A percentile compares a stretch with the other conserved stretches of the same genome.
Evolutionary conservation across 176 grass and related monocot species (phyloP).

Genomic region (Triticum urartu): DNA sequence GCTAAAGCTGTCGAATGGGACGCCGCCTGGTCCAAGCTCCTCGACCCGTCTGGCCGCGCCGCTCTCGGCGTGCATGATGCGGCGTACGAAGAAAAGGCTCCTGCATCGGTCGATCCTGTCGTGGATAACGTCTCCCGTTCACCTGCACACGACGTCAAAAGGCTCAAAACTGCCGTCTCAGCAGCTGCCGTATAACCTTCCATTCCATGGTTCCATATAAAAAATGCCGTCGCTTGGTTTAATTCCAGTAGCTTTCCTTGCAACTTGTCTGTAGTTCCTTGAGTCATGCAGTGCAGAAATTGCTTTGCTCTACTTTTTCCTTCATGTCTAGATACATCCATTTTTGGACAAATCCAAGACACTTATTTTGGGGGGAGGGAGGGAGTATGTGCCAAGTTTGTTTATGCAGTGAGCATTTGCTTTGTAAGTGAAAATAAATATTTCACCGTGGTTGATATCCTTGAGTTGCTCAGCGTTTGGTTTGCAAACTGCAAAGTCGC

Average conservation of each 20-base stretch:
- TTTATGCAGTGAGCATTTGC: conserved; percentile 1
- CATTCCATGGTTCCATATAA: background rate
- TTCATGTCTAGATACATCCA: conserved; percentile 3
- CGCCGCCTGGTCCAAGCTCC: conserved; percentile 79
- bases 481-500: background rate
- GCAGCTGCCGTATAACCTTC: conserved; percentile 46
- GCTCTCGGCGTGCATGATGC: conserved; percentile 82
- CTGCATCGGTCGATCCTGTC: conserved; percentile 17
- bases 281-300: background rate
- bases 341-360: too few relatives aligned
- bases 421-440: too few relatives aligned
- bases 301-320: background rate
- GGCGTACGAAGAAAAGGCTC: conserved; percentile 57
- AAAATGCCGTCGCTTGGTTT: background rate
- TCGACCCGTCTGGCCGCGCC: conserved; percentile 90
- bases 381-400: background rate
- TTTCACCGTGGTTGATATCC: too few relatives aligned
- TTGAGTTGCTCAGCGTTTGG: too few relatives aligned
- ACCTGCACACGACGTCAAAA: conserved; percentile 28
- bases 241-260: background rate
- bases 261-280: background rate
- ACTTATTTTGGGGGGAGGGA: too few relatives aligned
- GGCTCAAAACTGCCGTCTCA: conserved; percentile 28
- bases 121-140: conserved; percentile 29
- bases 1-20: conserved; percentile 99